Evolutionary conservation across 2,329 filamentous ascomycete species (phyloP), one percentile per base, ranked within the genome.

Genomic region (Penicillium sp.): DNA sequence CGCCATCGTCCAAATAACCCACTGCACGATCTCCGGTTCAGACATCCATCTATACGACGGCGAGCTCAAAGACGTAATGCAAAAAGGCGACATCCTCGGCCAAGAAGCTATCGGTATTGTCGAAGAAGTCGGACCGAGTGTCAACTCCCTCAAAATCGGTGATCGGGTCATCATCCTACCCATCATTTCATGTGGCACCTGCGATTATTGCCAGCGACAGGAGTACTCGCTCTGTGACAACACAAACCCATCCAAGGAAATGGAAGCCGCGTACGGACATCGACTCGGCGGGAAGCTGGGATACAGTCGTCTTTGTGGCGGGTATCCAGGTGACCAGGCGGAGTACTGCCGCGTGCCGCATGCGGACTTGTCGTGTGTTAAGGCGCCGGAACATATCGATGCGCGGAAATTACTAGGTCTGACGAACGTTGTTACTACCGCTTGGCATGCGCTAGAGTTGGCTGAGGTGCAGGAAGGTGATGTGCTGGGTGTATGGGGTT

Each of bases 331-430:
- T 19, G 65, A 71, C 37, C 73, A 75, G 59, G 73, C 73, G 3
- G 73, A 75, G 59, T 75, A 65, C 57, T 71, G 69, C 47, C 72
- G 70, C 7, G 71, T 70, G 10, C 73, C 73, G 7, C 71, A 72
- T 56, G 73, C 71, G 2, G 71, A 74, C 54, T 41, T 74, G 13
- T 64, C 62, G 19, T 71, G 69, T 48, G 61, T 73, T 35, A 65
- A 68, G 56, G 67, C 62, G 10, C 71, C 72, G 4, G 52, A 59
- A 2, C 57, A 69, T 27, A 45, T 71, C 3, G 60, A 64, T 6
- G 62, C 70, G 0, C 66, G 69, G 55, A 73, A 73, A 50, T 58
- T 71, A 1, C 67, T 74, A 2, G 70, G 62, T 6, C 59, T 75
- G 6, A 60, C 66, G 2, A 67, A 76, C 41, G 72, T 74, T 2